Evolutionary conservation across 2,329 filamentous ascomycete species (phyloP).

Genomic region (Microdochium paspali): DNA sequence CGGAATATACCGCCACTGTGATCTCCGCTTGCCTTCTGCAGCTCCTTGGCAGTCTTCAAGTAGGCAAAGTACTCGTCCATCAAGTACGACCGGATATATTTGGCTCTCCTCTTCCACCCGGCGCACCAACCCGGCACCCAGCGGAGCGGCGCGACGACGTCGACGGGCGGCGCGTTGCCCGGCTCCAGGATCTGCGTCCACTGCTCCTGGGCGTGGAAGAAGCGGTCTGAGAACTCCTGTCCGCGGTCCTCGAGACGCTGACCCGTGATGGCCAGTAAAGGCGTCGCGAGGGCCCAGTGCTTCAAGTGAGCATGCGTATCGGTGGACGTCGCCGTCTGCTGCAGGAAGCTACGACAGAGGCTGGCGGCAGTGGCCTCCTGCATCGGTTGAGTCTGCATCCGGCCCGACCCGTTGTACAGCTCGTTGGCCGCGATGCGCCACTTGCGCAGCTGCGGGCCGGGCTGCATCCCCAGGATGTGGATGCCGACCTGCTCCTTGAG

Average conservation of each 20-base stretch:
- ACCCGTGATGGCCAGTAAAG: constrained; percentile 4
- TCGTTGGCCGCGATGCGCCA: constrained; percentile 3
- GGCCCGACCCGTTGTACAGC: constrained; percentile 4
- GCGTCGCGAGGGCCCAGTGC: not conserved
- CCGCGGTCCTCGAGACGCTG: constrained; percentile 1
- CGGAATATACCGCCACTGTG: not conserved
- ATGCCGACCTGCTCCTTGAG: not conserved
- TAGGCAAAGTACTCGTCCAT: not conserved
- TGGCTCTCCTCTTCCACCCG: constrained; percentile 2
- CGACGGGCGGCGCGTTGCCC: constrained; percentile 5
- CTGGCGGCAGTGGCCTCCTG: not conserved
- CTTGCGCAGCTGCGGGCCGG: not conserved
- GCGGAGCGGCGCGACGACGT: constrained; percentile 4
- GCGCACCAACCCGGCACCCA: constrained; percentile 2
- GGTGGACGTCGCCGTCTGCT: not conserved
- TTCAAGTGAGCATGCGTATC: not conserved
- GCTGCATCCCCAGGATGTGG: not conserved
- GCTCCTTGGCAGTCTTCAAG: not conserved
- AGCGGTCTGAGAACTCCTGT: constrained; percentile 1
- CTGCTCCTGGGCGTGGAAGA: constrained; percentile 4
- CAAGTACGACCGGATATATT: not conserved
- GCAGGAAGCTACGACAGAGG: not conserved
- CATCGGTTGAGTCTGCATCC: not conserved
- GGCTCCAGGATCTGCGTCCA: constrained; percentile 4
- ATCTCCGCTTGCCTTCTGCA: not conserved